Evolutionary conservation across 2,329 filamentous ascomycete genomes (phyloP).

Genomic region (Geosmithia flava): DNA sequence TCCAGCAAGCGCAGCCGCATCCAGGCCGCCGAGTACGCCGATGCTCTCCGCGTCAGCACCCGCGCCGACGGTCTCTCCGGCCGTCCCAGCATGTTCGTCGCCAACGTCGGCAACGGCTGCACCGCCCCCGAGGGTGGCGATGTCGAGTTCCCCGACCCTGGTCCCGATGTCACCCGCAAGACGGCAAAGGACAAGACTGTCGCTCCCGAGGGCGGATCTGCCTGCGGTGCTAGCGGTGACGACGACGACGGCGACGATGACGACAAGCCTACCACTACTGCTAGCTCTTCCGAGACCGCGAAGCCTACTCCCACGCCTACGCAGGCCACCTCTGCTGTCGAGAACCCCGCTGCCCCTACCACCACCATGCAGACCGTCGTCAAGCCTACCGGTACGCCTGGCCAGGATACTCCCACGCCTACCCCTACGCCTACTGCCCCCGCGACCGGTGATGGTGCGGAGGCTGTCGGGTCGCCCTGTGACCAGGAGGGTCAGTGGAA

Average conservation of each 20-base stretch:
- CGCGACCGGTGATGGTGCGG: slow-evolving; percentile 7
- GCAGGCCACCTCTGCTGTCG: not conserved
- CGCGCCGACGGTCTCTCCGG: slow-evolving; percentile 27
- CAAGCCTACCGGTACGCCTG: not conserved
- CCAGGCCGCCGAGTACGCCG: not conserved
- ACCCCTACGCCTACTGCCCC: not conserved
- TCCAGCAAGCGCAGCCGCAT: slow-evolving; percentile 10
- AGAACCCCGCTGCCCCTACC: not conserved
- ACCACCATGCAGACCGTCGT: not conserved
- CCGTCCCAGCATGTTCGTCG: slow-evolving; percentile 58
- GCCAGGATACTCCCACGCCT: not conserved
- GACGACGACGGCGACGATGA: slow-evolving; percentile 7
- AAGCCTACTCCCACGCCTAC: too few relatives aligned
- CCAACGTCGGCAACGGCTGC: slow-evolving; percentile 53
- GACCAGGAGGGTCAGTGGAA: slow-evolving; percentile 43
- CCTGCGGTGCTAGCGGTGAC: not conserved
- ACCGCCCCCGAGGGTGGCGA: slow-evolving; percentile 43
- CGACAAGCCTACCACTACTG: slow-evolving; percentile 3
- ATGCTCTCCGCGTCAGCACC: slow-evolving; percentile 4
- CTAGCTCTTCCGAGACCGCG: slow-evolving; percentile 8
- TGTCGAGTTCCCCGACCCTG: slow-evolving; percentile 54
- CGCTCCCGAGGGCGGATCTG: slow-evolving; percentile 15
- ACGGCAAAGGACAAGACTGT: slow-evolving; percentile 18
- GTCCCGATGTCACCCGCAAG: slow-evolving; percentile 33
- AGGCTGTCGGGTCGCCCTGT: slow-evolving; percentile 30